A percentile compares a stretch with the other conserved stretches of the same genome.
phyloP scores from a whole-genome alignment of 768 basidiomycete species.

The Boletus subparvulus region DNA sequence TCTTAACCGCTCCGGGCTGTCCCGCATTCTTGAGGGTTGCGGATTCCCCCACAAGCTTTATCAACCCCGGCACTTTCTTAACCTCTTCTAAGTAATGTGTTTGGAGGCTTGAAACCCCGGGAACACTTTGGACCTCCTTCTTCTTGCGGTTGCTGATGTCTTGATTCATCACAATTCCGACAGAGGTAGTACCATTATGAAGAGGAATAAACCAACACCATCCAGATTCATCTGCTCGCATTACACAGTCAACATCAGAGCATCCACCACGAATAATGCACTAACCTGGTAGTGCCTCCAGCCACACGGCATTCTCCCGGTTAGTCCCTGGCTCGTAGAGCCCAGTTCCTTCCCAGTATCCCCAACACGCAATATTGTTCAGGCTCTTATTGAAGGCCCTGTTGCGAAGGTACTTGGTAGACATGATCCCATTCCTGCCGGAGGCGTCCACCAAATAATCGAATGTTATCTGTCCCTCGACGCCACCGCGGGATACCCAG shows the following conservation, averaged over 20 bases:
- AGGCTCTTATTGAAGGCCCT: constrained; percentile 35
- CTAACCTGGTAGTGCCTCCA: constrained; percentile 33
- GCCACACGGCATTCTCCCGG: constrained; percentile 37
- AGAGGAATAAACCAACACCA: constrained; percentile 62
- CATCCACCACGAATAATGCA: too few species aligned
- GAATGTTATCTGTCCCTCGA: constrained; percentile 2
- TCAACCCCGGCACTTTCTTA: neutral
- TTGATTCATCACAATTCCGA: constrained; percentile 52
- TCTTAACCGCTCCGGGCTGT: constrained; percentile 10
- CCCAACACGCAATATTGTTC: constrained; percentile 37
- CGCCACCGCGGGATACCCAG: too few species aligned
- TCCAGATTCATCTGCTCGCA: constrained; percentile 44
- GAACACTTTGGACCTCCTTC: too few species aligned
- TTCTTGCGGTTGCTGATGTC: constrained; percentile 31
- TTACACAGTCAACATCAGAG: too few species aligned
- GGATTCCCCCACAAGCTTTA: too few species aligned
- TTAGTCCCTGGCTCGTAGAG: constrained; percentile 32
- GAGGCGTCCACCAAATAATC: constrained; percentile 14
- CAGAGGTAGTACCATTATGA: constrained; percentile 48
- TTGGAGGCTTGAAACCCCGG: neutral
- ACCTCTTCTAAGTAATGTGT: constrained; percentile 7
- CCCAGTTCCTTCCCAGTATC: constrained; percentile 34
- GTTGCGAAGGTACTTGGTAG: constrained; percentile 34
- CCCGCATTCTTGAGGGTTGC: too few species aligned
- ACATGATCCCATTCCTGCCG: constrained; percentile 12